phyloP scores from a whole-genome alignment of 2,329 filamentous ascomycete genomes.

The Neonectria ditissima region DNA sequence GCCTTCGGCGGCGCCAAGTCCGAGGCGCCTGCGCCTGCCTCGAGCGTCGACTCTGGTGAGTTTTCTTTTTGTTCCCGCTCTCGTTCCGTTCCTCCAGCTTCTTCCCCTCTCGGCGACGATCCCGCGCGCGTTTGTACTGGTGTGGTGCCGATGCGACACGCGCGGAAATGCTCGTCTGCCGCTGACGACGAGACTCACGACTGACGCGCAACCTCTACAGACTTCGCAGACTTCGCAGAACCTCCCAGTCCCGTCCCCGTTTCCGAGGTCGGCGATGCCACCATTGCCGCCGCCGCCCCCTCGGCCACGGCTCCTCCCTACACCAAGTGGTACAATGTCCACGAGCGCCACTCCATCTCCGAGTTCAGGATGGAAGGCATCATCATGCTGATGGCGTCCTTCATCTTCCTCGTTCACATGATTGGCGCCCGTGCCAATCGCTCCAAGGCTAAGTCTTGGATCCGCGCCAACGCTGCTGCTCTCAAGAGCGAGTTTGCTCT shows the following conservation, averaged over 20 bases:
- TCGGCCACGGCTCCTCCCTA: constrained; percentile 71
- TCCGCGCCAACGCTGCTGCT: constrained; percentile 76
- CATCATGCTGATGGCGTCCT: constrained; percentile 78
- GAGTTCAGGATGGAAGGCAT: constrained; percentile 92
- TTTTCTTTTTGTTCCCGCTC: constrained; percentile 25
- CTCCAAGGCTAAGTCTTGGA: constrained; percentile 83
- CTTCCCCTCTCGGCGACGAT: constrained; percentile 7
- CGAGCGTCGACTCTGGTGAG: constrained; percentile 74
- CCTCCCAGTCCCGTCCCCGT: constrained; percentile 75
- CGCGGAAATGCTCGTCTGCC: constrained; percentile 14
- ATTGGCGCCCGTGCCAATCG: constrained; percentile 85
- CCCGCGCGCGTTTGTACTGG: constrained; percentile 4
- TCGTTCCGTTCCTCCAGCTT: not conserved
- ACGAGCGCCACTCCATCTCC: constrained; percentile 84
- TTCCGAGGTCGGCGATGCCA: constrained; percentile 59
- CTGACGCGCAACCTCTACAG: constrained; percentile 60
- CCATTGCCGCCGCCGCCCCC: constrained; percentile 60
- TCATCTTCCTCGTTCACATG: constrained; percentile 83
- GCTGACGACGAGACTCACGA: constrained; percentile 14
- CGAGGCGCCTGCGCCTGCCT: constrained; percentile 54
- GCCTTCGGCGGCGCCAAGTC: constrained; percentile 75
- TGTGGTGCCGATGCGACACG: constrained; percentile 22
- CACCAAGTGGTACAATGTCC: constrained; percentile 96
- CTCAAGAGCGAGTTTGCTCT: constrained; percentile 86
- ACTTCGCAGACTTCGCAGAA: constrained; percentile 94